Conservation (phyloP, 805 yeast genomes). For the Saturnispora dispora region DNA sequence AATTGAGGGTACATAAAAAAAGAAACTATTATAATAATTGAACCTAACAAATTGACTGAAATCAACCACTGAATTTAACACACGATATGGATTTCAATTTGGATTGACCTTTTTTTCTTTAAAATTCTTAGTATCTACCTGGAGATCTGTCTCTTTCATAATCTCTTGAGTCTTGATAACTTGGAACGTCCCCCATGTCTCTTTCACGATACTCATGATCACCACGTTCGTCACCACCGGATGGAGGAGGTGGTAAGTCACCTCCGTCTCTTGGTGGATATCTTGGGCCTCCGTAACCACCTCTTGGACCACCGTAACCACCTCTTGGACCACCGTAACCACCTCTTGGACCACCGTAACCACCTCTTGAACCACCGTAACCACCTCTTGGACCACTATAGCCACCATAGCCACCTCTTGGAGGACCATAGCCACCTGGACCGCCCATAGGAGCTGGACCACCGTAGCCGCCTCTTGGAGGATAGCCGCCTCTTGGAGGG, state of each 20-base stretch:
- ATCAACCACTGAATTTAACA: neutral
- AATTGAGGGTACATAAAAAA: constrained; percentile 3
- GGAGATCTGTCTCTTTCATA: constrained; percentile 69
- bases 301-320: constrained; percentile 25
- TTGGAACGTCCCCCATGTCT: constrained; percentile 5
- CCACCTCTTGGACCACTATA: constrained; percentile 21
- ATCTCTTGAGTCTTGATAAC: constrained; percentile 33
- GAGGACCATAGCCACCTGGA: constrained; percentile 27
- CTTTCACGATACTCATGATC: constrained; percentile 7
- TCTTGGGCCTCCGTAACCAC: constrained; percentile 20
- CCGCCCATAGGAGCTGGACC: constrained; percentile 25
- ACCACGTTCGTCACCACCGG: constrained; percentile 24
- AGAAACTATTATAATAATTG: constrained; percentile 1
- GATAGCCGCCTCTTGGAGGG: constrained; percentile 17
- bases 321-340: constrained; percentile 25
- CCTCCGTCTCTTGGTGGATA: constrained; percentile 25
- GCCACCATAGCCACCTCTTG: constrained; percentile 23
- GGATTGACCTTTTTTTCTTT: neutral
- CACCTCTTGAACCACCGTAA: constrained; percentile 27
- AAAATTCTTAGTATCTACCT: constrained; percentile 46
- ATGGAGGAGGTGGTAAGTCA: constrained; percentile 22
- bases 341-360: constrained; percentile 25
- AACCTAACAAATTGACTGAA: neutral
- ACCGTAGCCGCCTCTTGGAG: constrained; percentile 28
- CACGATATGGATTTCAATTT: neutral